Evolutionary conservation across 2,329 filamentous ascomycete genomes (phyloP).

Genomic region (Plenodomus lindquistii): DNA sequence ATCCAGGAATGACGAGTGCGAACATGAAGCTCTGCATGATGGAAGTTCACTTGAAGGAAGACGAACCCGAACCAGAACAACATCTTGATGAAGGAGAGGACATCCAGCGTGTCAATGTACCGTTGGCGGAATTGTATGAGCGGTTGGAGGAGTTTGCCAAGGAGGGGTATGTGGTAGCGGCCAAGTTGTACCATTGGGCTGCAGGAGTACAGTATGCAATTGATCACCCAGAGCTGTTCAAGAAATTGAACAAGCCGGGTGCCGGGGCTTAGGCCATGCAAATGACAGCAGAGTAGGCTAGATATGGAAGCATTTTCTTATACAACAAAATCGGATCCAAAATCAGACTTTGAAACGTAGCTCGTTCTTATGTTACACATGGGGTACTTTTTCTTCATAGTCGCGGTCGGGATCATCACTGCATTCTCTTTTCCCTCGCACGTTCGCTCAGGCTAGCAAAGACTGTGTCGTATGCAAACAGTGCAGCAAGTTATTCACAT

Average conservation of each 20-base stretch:
- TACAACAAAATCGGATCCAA: too few relatives aligned
- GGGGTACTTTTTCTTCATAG: too few relatives aligned
- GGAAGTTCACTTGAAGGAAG: constrained; percentile 26
- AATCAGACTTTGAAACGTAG: too few relatives aligned
- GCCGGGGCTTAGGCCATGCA: background rate
- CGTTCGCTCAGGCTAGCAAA: too few relatives aligned
- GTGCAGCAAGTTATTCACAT: too few relatives aligned
- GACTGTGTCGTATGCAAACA: too few relatives aligned
- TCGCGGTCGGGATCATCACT: too few relatives aligned
- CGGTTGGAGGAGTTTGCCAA: constrained; percentile 25
- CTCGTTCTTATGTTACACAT: too few relatives aligned
- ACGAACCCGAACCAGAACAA: constrained; percentile 27
- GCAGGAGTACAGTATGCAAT: constrained; percentile 31
- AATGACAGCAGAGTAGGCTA: too few relatives aligned
- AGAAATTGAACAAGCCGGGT: background rate
- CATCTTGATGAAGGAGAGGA: constrained; percentile 35
- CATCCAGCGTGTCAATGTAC: constrained; percentile 31
- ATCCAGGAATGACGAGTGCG: constrained; percentile 33
- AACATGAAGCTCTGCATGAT: constrained; percentile 32
- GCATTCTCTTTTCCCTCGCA: too few relatives aligned
- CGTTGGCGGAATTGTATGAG: constrained; percentile 26
- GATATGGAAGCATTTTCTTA: too few relatives aligned
- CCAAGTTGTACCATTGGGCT: constrained; percentile 36
- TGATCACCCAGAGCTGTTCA: constrained; percentile 28
- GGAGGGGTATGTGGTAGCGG: constrained; percentile 32